Conservation (phyloP, 2,329 filamentous ascomycete species). For the Trichoderma sp. region DNA sequence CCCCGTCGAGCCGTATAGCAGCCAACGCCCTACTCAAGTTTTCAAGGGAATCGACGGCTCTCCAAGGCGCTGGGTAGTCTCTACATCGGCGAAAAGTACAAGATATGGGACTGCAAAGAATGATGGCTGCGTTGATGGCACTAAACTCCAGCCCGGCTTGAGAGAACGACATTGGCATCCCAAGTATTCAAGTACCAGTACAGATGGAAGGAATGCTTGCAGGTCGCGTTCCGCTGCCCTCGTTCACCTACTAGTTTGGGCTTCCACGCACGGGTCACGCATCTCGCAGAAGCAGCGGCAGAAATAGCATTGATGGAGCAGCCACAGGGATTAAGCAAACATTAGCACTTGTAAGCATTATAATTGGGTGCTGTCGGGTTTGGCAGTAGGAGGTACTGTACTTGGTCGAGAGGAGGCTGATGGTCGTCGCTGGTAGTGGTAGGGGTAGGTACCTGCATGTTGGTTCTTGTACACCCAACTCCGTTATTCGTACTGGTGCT, state of each 20-base stretch:
- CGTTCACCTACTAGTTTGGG: background rate
- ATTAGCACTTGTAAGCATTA: background rate
- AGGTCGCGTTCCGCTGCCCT: background rate
- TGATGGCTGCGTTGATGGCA: background rate
- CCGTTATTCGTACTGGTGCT: background rate
- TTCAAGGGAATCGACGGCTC: background rate
- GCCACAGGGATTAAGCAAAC: background rate
- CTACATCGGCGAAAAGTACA: background rate
- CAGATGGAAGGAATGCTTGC: background rate
- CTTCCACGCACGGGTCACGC: background rate
- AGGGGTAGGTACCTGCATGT: background rate
- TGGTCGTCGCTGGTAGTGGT: background rate
- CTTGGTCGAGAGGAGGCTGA: background rate
- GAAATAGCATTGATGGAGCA: background rate
- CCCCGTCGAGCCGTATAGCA: conserved; percentile 8
- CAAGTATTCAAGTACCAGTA: background rate
- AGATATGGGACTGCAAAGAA: background rate
- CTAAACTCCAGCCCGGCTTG: background rate
- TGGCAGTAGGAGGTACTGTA: background rate
- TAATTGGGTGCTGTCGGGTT: background rate
- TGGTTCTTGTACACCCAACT: background rate
- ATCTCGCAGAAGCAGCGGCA: background rate
- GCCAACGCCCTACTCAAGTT: background rate
- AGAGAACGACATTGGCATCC: too few relatives aligned
- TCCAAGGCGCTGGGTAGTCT: background rate